A percentile compares a stretch with the other conserved stretches of the same genome.
These are phyloP conservation scores for Phytophthora melonis DNA, from an alignment of 352 stramenopile species.

Conservation along the genomic window DNA sequence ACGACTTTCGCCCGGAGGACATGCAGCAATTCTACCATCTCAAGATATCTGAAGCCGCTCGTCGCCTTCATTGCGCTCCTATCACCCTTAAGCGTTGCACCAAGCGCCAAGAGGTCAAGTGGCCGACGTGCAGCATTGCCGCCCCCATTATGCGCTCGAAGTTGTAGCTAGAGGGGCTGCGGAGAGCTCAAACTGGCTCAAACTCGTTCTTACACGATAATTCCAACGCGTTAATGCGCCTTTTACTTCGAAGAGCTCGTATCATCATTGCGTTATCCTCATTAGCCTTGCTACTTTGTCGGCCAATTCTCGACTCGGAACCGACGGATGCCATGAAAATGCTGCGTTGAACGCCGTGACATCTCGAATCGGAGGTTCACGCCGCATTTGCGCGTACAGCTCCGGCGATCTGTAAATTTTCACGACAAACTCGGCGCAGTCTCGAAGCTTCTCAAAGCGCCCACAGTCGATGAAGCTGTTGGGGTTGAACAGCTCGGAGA, in stretches of 20 bases:
- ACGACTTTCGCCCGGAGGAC: neutral
- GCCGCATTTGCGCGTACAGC: constrained; percentile 48
- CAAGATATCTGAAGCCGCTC: neutral
- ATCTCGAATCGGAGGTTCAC: constrained; percentile 46
- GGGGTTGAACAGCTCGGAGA: constrained; percentile 53
- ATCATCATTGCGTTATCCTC: neutral
- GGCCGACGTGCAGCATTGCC: neutral
- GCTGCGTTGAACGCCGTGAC: constrained; percentile 34
- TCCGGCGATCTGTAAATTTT: constrained; percentile 44
- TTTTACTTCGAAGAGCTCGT: neutral
- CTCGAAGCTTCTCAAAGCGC: constrained; percentile 42
- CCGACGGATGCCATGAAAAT: constrained; percentile 59
- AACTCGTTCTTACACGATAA: too few relatives aligned
- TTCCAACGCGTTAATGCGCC: neutral
- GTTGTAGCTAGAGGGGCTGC: too few relatives aligned
- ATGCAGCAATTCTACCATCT: constrained; percentile 4
- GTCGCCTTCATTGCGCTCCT: neutral
- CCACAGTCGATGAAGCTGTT: constrained; percentile 67
- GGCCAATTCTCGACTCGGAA: constrained; percentile 25
- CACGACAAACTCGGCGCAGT: constrained; percentile 49
- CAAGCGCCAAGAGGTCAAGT: constrained; percentile 8
- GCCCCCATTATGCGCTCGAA: neutral
- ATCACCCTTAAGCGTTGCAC: constrained; percentile 17
- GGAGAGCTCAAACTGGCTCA: too few relatives aligned
- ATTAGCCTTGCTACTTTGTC: constrained; percentile 14